Percentiles rank a stretch among this genome's conserved stretches.
phyloP scores from a whole-genome alignment of 352 stramenopile species.

The Pythium periplocum region DNA sequence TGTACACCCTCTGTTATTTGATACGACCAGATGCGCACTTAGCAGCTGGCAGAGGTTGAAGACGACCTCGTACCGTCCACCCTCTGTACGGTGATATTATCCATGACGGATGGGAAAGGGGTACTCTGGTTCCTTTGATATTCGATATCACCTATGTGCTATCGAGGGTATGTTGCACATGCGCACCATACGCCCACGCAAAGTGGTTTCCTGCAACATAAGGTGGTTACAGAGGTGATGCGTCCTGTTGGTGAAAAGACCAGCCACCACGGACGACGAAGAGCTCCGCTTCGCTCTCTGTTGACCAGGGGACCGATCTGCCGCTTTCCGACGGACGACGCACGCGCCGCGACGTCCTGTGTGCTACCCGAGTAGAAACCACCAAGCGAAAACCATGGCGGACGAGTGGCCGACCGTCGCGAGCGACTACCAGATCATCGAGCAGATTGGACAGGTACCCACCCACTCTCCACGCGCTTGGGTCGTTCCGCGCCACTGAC shows the following conservation, averaged over 20 bases:
- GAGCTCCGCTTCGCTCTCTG: no score
- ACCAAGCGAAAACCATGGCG: slow-evolving; percentile 30
- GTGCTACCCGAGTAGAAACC: no score
- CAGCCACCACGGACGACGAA: no score
- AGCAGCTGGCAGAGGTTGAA: neutral
- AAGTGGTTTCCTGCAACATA: slow-evolving; percentile 17
- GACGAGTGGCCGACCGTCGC: slow-evolving; percentile 84
- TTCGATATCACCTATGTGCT: neutral
- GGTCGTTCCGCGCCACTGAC: no score
- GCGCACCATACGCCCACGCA: slow-evolving; percentile 1
- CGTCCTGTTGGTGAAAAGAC: slow-evolving; percentile 1
- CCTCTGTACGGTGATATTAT: no score
- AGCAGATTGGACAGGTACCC: slow-evolving; percentile 82
- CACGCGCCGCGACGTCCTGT: no score
- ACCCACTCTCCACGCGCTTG: neutral
- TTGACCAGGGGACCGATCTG: no score
- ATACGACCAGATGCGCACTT: neutral
- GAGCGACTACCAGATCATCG: slow-evolving; percentile 85
- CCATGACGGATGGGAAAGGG: neutral
- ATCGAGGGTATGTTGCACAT: slow-evolving; percentile 3
- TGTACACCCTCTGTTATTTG: neutral
- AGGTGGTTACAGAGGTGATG: slow-evolving; percentile 8
- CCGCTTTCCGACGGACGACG: no score
- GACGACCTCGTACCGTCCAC: no score
- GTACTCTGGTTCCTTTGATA: neutral